Evolutionary conservation across 306 rosid genomes (phyloP).

Genomic region (Hippophae gyantsensis): DNA sequence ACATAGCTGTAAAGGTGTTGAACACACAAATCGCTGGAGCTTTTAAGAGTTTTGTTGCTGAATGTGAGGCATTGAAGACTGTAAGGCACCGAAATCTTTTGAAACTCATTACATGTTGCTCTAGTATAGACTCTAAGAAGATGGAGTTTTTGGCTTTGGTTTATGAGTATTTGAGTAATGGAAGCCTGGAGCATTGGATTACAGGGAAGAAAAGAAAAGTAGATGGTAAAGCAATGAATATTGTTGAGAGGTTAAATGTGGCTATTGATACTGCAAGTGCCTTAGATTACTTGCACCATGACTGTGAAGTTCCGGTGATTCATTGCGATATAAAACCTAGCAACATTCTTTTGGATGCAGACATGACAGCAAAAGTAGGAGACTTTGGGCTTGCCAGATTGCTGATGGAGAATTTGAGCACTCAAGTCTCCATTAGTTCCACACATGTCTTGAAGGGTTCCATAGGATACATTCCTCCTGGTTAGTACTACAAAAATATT

Average conservation of each 20-base stretch:
- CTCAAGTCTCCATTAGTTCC: slow-evolving; percentile 37
- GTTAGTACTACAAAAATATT: slow-evolving; percentile 18
- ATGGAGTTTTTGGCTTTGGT: slow-evolving; percentile 58
- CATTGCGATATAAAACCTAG: slow-evolving; percentile 82
- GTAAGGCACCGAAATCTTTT: slow-evolving; percentile 65
- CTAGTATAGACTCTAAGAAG: slow-evolving; percentile 50
- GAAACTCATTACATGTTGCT: slow-evolving; percentile 62
- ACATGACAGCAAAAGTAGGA: slow-evolving; percentile 62
- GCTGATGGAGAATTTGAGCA: slow-evolving; percentile 30
- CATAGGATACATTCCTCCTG: slow-evolving; percentile 83
- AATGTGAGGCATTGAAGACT: slow-evolving; percentile 55
- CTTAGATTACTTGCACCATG: slow-evolving; percentile 61
- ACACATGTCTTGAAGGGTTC: slow-evolving; percentile 55
- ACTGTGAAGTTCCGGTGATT: slow-evolving; percentile 48
- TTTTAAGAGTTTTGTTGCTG: slow-evolving; percentile 63
- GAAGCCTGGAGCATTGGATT: slow-evolving; percentile 73
- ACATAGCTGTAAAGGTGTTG: slow-evolving; percentile 61
- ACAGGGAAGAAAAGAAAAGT: slow-evolving; percentile 33
- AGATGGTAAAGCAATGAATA: slow-evolving; percentile 35
- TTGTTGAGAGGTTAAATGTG: slow-evolving; percentile 51
- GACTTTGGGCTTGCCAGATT: slow-evolving; percentile 69
- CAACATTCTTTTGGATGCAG: slow-evolving; percentile 53
- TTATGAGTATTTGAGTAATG: slow-evolving; percentile 54
- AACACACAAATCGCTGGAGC: slow-evolving; percentile 31
- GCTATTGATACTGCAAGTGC: slow-evolving; percentile 56